A percentile compares a stretch with the other conserved stretches of the same genome.
Conservation (phyloP, 257 asterid species). For the Gentiana dahurica region DNA sequence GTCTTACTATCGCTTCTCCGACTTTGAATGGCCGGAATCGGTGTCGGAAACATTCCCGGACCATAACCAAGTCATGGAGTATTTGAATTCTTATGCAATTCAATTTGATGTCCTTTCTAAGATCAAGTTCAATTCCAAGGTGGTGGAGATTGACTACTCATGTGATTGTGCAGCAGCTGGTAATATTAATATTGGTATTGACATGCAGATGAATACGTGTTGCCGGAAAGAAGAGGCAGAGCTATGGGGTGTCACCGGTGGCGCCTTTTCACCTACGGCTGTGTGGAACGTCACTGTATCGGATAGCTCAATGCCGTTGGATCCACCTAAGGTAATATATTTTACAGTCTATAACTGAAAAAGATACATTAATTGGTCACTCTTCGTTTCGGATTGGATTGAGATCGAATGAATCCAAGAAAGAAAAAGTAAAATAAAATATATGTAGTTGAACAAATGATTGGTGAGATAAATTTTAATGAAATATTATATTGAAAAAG, state of each 20-base stretch:
- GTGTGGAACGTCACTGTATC: slow-evolving; percentile 43
- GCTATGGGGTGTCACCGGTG: slow-evolving; percentile 35
- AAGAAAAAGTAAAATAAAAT: too few relatives aligned
- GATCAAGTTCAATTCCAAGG: slow-evolving; percentile 29
- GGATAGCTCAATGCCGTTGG: slow-evolving; percentile 20
- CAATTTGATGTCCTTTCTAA: slow-evolving; percentile 21
- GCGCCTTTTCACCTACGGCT: slow-evolving; percentile 30
- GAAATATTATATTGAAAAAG: too few relatives aligned
- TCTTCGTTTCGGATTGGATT: too few relatives aligned
- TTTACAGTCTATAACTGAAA: neutral
- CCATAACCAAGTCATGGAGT: slow-evolving; percentile 41
- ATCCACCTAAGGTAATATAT: slow-evolving; percentile 17
- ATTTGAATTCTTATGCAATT: slow-evolving; percentile 36
- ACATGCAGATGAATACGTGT: neutral
- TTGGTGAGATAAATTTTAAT: too few relatives aligned
- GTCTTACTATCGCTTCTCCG: slow-evolving; percentile 45
- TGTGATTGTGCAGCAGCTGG: too few relatives aligned
- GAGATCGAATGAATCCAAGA: too few relatives aligned
- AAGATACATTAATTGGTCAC: too few relatives aligned
- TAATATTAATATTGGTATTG: too few relatives aligned
- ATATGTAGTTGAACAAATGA: too few relatives aligned
- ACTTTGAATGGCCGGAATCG: slow-evolving; percentile 42
- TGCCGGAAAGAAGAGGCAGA: slow-evolving; percentile 8
- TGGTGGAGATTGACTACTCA: slow-evolving; percentile 22
- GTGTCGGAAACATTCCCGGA: slow-evolving; percentile 28